Percentiles rank a stretch among this genome's conserved stretches.
Conservation (phyloP, 75 land plant genomes). For the Pinus albicaulis region DNA sequence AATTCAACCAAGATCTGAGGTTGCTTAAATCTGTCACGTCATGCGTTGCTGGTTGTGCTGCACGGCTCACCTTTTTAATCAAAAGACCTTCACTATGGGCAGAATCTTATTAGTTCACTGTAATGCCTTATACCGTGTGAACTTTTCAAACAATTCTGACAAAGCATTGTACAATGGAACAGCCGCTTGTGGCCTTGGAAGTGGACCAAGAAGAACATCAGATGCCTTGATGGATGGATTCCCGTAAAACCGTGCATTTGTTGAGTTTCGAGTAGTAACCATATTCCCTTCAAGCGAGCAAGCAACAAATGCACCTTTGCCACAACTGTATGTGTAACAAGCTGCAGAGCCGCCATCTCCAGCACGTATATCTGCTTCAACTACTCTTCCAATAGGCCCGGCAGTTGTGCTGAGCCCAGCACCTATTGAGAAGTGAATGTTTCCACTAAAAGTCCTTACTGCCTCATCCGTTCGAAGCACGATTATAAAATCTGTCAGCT, state of each 20-base stretch:
- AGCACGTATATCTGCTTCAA: conserved; percentile 89
- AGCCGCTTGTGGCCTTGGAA: conserved; percentile 89
- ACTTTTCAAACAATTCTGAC: conserved; percentile 46
- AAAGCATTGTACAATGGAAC: conserved; percentile 70
- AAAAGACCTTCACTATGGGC: too few relatives aligned
- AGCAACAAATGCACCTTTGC: conserved; percentile 98
- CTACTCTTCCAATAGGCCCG: conserved; percentile 72
- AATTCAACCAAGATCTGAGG: too few relatives aligned
- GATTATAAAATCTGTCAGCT: conserved; percentile 87
- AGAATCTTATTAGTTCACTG: too few relatives aligned
- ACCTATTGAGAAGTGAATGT: conserved; percentile 82
- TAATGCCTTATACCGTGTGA: not conserved
- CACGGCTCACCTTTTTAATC: too few relatives aligned
- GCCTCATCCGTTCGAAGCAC: conserved; percentile 79
- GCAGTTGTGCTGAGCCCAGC: conserved; percentile 89
- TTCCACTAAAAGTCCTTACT: conserved; percentile 73
- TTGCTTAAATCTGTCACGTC: too few relatives aligned
- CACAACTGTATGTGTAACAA: conserved; percentile 95
- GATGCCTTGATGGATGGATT: conserved; percentile 66
- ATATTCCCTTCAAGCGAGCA: conserved; percentile 85
- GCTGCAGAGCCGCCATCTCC: conserved; percentile 90
- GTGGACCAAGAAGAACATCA: conserved; percentile 81
- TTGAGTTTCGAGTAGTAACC: conserved; percentile 68
- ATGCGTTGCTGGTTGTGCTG: too few relatives aligned
- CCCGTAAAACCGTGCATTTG: conserved; percentile 83